A percentile compares a stretch with the other conserved stretches of the same genome.
These are phyloP conservation scores for Geranium brycei DNA, from an alignment of 345 rosid genomes.

Conservation along the genomic window DNA sequence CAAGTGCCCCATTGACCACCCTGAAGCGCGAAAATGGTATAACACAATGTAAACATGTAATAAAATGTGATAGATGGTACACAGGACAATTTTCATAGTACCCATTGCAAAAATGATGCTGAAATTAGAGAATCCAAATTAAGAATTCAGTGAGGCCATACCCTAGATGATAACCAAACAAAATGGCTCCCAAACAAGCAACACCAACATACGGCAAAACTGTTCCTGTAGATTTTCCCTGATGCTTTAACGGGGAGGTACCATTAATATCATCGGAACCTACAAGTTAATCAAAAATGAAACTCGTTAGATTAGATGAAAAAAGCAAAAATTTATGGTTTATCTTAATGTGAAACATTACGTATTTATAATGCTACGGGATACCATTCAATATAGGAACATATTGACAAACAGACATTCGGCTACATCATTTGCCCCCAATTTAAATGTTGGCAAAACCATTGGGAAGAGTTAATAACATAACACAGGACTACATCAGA, in stretches of 20 bases:
- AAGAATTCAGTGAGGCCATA: constrained; percentile 19
- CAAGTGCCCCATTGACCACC: constrained; percentile 93
- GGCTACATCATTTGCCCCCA: too few species aligned
- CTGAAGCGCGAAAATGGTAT: constrained; percentile 22
- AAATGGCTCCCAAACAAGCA: constrained; percentile 89
- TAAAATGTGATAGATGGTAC: too few species aligned
- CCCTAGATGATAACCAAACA: constrained; percentile 98
- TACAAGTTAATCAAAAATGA: too few species aligned
- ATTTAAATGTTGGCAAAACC: too few species aligned
- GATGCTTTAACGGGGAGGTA: constrained; percentile 29
- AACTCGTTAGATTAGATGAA: too few species aligned
- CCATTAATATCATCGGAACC: constrained; percentile 46
- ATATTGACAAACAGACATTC: too few species aligned
- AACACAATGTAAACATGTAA: neutral
- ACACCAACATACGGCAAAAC: constrained; percentile 84
- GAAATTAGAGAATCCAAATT: neutral
- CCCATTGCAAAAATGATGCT: neutral
- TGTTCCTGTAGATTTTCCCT: constrained; percentile 47
- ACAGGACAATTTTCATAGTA: neutral
- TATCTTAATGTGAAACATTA: too few species aligned
- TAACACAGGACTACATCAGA: too few species aligned
- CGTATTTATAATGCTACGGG: too few species aligned
- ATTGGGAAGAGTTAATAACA: too few species aligned
- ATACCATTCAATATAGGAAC: too few species aligned
- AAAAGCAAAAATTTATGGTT: too few species aligned